These are phyloP conservation scores for Penicillium herquei DNA, from an alignment of 495 filamentous ascomycete species.

Conservation along the genomic window DNA sequence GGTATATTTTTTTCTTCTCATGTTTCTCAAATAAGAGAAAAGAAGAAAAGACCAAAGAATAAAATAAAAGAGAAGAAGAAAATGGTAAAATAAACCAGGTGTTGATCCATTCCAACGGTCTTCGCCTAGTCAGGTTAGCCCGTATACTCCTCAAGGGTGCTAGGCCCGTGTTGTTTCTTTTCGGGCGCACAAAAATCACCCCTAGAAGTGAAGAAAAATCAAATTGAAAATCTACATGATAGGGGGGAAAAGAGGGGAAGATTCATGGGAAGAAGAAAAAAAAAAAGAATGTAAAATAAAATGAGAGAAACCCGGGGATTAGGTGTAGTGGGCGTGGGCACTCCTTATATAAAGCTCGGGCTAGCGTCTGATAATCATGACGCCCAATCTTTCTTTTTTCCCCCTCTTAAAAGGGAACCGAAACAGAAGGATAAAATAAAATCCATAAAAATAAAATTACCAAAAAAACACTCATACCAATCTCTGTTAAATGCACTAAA, in stretches of 20 bases:
- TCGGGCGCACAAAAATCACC: conserved; percentile 2
- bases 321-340: conserved; percentile 25
- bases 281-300: conserved; percentile 8
- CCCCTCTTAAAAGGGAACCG: neutral
- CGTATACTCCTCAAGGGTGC: conserved; percentile 19
- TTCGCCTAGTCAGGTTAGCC: conserved; percentile 31
- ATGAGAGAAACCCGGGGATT: conserved; percentile 14
- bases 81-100: conserved; percentile 7
- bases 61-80: neutral
- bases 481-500: neutral
- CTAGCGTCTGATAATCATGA: conserved; percentile 32
- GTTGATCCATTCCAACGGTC: conserved; percentile 34
- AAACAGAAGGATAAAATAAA: neutral
- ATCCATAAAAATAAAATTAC: conserved; percentile 4
- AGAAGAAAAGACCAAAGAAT: conserved; percentile 7
- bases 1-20: neutral
- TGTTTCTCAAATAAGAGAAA: neutral
- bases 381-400: conserved; percentile 18
- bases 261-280: conserved; percentile 6
- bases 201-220: neutral
- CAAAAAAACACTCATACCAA: neutral
- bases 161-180: neutral
- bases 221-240: neutral
- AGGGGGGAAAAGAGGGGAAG: conserved; percentile 1
- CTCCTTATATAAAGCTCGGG: conserved; percentile 37